These are phyloP conservation scores for Ampelomyces quisqualis DNA, from an alignment of 2,329 filamentous ascomycete genomes.

Conservation along the genomic window DNA sequence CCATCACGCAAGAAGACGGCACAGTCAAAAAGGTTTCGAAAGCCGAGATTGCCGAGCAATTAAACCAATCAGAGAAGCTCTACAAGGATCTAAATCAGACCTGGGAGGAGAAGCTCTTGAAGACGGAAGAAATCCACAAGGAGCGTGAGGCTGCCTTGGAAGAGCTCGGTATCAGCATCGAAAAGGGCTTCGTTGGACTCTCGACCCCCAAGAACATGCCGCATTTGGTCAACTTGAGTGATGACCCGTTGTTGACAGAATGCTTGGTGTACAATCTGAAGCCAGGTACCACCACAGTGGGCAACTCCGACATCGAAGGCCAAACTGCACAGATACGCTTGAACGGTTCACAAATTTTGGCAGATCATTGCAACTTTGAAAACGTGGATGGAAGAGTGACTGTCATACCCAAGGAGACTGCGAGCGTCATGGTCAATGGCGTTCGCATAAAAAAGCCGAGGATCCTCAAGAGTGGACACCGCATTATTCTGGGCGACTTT, in stretches of 20 bases:
- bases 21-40: slow-evolving; percentile 93
- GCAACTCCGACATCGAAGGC: slow-evolving; percentile 83
- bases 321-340: slow-evolving; percentile 81
- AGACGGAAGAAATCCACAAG: slow-evolving; percentile 96
- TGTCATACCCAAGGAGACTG: slow-evolving; percentile 83
- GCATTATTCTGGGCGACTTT: slow-evolving; percentile 95
- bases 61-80: slow-evolving; percentile 94
- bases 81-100: slow-evolving; percentile 96
- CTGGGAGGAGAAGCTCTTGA: slow-evolving; percentile 94
- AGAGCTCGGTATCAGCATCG: slow-evolving; percentile 96
- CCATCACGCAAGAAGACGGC: slow-evolving; percentile 83
- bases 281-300: slow-evolving; percentile 88
- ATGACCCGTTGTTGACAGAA: slow-evolving; percentile 80
- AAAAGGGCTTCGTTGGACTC: slow-evolving; percentile 94
- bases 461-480: slow-evolving; percentile 84
- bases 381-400: slow-evolving; percentile 93
- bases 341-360: slow-evolving; percentile 89
- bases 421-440: slow-evolving; percentile 97
- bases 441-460: slow-evolving; percentile 83
- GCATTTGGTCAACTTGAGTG: slow-evolving; percentile 92
- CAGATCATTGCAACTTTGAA: slow-evolving; percentile 92
- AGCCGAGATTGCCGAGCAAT: slow-evolving; percentile 94
- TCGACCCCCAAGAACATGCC: slow-evolving; percentile 99
- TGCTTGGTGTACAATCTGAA: slow-evolving; percentile 98
- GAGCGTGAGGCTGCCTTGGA: slow-evolving; percentile 93